Base-by-base conservation (phyloP, 75 land plant species). In the Pseudotsuga menziesii region DNA sequence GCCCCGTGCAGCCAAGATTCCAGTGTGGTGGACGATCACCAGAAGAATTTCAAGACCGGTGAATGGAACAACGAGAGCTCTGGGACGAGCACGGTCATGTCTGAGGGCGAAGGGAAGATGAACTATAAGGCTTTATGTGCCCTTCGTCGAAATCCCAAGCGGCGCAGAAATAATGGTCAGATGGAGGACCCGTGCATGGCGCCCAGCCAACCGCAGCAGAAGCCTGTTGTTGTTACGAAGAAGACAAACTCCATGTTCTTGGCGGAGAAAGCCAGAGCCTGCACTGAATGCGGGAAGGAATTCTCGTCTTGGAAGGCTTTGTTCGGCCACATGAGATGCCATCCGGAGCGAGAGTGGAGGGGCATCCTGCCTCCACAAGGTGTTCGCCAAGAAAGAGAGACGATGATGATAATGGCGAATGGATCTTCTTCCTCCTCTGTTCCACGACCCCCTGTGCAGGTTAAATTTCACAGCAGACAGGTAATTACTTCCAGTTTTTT, bases 251-350 rank as follows among this genome's bases (percentile, higher is more conserved):
- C 72, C 23, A 41, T 20, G 11, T 39, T 69, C 35, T 9, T 44
- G 11, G 54, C 72, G 3, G 54, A 69, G 23, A 69, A 39, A 69
- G 72, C 72, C 16, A 36, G 48, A 44, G 72, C 86, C 15, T 91
- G 93, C 72, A 83, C 82, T 2, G 91, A 91, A 72, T 91, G 93
- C 67, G 90, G 89, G 17, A 91, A 84, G 85, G 79, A 58, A 66
- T 91, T 91, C 76, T 78, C 82, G 78, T 89, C 91, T 23, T 82
- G 87, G 84, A 91, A 91, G 78, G 93, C 93, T 23, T 80, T 91
- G 54, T 91, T 85, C 58, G 93, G 93, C 2, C 93, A 91, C 84
- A 91, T 91, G 93, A 61, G 91, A 56, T 91, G 91, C 77, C 93
- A 91, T 83, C 93, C 93, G 4, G 91, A 91, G 48, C 82, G 93